Evolutionary conservation across 1,284 basidiomycete genomes (phyloP).

Genomic region (Golubevia pallescens): DNA sequence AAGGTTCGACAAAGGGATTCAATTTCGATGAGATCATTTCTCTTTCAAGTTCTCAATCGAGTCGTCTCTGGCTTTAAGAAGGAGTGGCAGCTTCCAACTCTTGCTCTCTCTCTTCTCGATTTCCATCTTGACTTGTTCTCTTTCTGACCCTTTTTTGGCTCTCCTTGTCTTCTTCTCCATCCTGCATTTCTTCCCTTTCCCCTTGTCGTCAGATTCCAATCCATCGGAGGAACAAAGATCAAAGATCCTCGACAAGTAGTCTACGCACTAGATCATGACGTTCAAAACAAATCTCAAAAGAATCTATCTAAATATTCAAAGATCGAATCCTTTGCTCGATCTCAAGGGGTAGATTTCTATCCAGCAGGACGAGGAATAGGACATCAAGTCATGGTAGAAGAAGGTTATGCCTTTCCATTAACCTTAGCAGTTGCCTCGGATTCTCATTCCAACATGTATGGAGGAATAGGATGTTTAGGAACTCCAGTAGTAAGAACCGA

Average conservation of each 20-base stretch:
- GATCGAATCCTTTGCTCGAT: conserved; percentile 88
- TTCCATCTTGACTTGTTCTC: too few species aligned
- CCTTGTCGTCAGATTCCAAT: conserved; percentile 85
- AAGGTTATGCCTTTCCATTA: conserved; percentile 62
- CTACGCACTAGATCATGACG: conserved; percentile 97
- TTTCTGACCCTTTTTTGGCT: not conserved
- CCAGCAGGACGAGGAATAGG: conserved; percentile 98
- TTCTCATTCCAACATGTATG: conserved; percentile 98
- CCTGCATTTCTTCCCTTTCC: too few species aligned
- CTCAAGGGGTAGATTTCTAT: conserved; percentile 90
- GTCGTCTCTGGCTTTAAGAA: too few species aligned
- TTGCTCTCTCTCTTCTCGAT: not conserved
- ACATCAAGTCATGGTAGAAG: conserved; percentile 60
- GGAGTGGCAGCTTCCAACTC: not conserved
- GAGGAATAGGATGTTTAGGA: conserved; percentile 93
- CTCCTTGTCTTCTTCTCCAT: not conserved
- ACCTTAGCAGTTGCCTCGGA: conserved; percentile 77
- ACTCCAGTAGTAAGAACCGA: conserved; percentile 84
- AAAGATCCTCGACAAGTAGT: conserved; percentile 84
- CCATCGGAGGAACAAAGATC: conserved; percentile 87
- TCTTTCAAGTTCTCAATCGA: too few species aligned
- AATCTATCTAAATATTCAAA: conserved; percentile 91
- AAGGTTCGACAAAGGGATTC: too few species aligned
- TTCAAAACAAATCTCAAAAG: conserved; percentile 93
- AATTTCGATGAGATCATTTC: too few species aligned